Conservation (phyloP, 768 basidiomycete species). For the Hemileccinum impolitum region DNA sequence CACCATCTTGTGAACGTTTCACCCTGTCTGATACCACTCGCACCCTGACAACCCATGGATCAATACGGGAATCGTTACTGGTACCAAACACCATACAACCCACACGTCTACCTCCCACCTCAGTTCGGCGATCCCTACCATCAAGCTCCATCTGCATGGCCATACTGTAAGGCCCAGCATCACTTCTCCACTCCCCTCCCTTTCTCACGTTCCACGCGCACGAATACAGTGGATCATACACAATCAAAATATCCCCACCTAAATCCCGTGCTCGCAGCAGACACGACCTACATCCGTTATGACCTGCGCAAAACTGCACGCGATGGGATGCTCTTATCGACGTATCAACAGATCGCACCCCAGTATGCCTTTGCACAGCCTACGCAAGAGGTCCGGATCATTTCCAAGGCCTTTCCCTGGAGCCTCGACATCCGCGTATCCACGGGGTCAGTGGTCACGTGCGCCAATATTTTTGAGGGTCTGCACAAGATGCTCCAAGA, state of each 20-base stretch:
- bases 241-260: slow-evolving; percentile 47
- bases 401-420: slow-evolving; percentile 67
- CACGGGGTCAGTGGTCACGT: slow-evolving; percentile 36
- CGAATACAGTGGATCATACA: slow-evolving; percentile 14
- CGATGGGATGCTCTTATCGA: slow-evolving; percentile 40
- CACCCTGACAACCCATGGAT: slow-evolving; percentile 17
- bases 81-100: slow-evolving; percentile 29
- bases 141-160: slow-evolving; percentile 14
- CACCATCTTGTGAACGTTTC: neutral
- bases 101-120: slow-evolving; percentile 28
- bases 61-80: slow-evolving; percentile 21
- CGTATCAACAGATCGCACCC: slow-evolving; percentile 38
- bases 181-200: neutral
- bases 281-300: slow-evolving; percentile 47
- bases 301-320: slow-evolving; percentile 45
- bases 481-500: slow-evolving; percentile 49
- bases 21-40: neutral
- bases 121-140: slow-evolving; percentile 14
- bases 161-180: slow-evolving; percentile 9
- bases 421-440: slow-evolving; percentile 49
- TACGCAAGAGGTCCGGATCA: slow-evolving; percentile 41
- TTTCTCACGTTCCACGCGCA: neutral
- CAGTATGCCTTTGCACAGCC: slow-evolving; percentile 38
- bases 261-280: slow-evolving; percentile 51
- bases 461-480: slow-evolving; percentile 53